These are phyloP conservation scores for Dictyostelium intermedium DNA, from an alignment of 78 protist genomes.

Conservation along the genomic window DNA sequence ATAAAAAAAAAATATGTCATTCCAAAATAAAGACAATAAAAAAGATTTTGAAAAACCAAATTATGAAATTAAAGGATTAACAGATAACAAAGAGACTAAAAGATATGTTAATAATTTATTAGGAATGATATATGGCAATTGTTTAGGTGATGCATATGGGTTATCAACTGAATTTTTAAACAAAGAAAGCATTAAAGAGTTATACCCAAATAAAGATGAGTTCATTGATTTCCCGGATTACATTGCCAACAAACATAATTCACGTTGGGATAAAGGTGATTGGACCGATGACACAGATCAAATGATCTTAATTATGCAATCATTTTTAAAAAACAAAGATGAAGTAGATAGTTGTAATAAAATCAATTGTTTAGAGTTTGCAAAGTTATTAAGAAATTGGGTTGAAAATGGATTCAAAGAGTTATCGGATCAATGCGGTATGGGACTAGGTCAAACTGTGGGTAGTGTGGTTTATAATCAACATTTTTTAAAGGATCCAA, in stretches of 20 bases:
- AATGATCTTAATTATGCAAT: slow-evolving; percentile 64
- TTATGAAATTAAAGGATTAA: neutral
- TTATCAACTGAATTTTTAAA: slow-evolving; percentile 47
- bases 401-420: slow-evolving; percentile 62
- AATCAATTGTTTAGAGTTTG: neutral
- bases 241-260: slow-evolving; percentile 40
- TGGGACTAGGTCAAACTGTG: slow-evolving; percentile 85
- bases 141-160: slow-evolving; percentile 76
- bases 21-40: neutral
- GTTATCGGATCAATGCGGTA: slow-evolving; percentile 71
- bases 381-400: slow-evolving; percentile 34
- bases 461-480: neutral
- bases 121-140: slow-evolving; percentile 51
- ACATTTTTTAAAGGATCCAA: slow-evolving; percentile 18
- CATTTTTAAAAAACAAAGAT: slow-evolving; percentile 8
- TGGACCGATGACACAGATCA: slow-evolving; percentile 86
- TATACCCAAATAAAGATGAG: neutral
- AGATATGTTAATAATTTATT: slow-evolving; percentile 31
- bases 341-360: neutral
- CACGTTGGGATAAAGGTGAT: slow-evolving; percentile 74
- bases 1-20: neutral
- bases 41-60: neutral
- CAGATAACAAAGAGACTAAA: neutral
- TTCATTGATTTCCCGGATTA: slow-evolving; percentile 54
- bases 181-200: neutral